Percentiles rank a stretch among this genome's conserved stretches.
Evolutionary conservation across 2,329 filamentous ascomycete species (phyloP).

Genomic region (Thelonectria discophora): DNA sequence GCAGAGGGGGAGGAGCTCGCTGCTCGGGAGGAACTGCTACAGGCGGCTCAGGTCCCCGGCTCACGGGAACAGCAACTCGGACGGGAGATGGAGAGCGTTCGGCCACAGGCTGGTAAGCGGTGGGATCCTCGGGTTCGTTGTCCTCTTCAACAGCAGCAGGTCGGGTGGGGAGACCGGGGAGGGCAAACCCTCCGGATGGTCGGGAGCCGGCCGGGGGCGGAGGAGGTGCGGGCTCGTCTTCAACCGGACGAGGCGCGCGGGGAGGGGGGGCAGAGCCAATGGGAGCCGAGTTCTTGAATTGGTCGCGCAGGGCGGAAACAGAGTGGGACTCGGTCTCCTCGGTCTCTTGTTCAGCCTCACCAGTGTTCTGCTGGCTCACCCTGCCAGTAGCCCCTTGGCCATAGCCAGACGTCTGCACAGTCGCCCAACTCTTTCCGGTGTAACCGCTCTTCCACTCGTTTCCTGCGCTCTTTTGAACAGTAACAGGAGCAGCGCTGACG

Average conservation of each 20-base stretch:
- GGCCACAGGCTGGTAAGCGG: constrained; percentile 44
- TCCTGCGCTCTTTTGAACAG: constrained; percentile 75
- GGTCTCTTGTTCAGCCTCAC: constrained; percentile 56
- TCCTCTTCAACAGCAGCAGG: constrained; percentile 65
- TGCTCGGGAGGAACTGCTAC: constrained; percentile 61
- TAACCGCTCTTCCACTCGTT: constrained; percentile 89
- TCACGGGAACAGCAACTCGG: constrained; percentile 85
- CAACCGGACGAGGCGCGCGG: constrained; percentile 48
- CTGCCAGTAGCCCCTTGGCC: constrained; percentile 67
- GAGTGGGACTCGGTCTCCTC: constrained; percentile 63
- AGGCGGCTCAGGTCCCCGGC: constrained; percentile 66
- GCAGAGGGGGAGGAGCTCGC: constrained; percentile 66
- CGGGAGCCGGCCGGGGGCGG: constrained; percentile 68
- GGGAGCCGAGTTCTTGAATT: constrained; percentile 80
- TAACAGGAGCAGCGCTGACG: constrained; percentile 61
- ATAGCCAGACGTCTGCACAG: constrained; percentile 75
- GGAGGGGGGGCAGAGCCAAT: constrained; percentile 62
- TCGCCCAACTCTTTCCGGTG: constrained; percentile 86
- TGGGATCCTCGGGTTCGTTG: constrained; percentile 62
- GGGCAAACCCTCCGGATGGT: constrained; percentile 77
- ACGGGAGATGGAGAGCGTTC: constrained; percentile 77
- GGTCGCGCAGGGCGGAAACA: constrained; percentile 79
- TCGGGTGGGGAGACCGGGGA: constrained; percentile 77
- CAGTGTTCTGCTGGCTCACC: constrained; percentile 69
- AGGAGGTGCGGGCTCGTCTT: constrained; percentile 60